Evolutionary conservation across 2,329 filamentous ascomycete genomes (phyloP).

Genomic region (Fonsecaea monophora): DNA sequence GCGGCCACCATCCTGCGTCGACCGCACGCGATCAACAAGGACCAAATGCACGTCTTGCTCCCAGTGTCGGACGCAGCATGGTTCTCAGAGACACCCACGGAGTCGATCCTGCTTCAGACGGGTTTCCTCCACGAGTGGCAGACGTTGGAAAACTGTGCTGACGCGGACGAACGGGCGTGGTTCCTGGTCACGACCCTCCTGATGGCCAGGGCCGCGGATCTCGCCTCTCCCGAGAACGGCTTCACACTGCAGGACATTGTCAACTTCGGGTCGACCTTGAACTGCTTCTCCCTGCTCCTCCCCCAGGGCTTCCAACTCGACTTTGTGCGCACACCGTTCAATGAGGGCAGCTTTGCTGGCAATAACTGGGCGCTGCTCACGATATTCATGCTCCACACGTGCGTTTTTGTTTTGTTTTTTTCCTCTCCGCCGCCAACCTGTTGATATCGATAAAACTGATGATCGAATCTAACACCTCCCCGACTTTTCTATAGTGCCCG

Average conservation of each 20-base stretch:
- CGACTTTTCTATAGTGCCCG: constrained; percentile 8
- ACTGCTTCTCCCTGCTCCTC: constrained; percentile 15
- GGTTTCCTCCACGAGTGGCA: constrained; percentile 5
- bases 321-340: neutral
- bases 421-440: neutral
- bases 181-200: constrained; percentile 21
- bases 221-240: neutral
- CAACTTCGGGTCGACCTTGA: constrained; percentile 12
- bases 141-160: neutral
- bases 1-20: constrained; percentile 16
- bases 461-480: neutral
- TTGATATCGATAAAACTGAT: neutral
- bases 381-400: constrained; percentile 20
- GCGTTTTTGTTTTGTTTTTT: constrained; percentile 1
- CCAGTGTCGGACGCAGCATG: constrained; percentile 18
- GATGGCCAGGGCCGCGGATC: constrained; percentile 11
- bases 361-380: constrained; percentile 16
- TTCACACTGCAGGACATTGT: constrained; percentile 1
- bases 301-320: constrained; percentile 7
- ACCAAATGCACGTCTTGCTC: constrained; percentile 15
- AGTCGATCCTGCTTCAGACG: constrained; percentile 9
- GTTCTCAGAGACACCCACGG: constrained; percentile 15
- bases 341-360: constrained; percentile 14
- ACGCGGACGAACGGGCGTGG: constrained; percentile 16
- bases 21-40: constrained; percentile 15